Evolutionary conservation across 768 basidiomycete genomes (phyloP), one percentile per base, ranked within the genome.

Genomic region (Leccinum subgranulosum): DNA sequence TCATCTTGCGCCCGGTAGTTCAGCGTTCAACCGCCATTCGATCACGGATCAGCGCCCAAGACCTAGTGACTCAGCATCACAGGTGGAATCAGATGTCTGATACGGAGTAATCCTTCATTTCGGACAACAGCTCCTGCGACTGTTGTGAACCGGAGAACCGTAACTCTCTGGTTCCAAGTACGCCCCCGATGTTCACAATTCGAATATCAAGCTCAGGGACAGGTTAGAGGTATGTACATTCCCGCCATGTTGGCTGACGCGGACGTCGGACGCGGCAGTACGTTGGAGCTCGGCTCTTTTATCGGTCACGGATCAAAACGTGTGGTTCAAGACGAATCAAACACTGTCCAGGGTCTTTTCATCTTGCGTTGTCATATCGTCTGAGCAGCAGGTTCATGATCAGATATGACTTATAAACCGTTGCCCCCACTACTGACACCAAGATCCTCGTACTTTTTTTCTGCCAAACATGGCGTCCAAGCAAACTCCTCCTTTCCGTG

Each of bases 401-500:
- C 17, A 3, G 17, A 9, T 39, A 9, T 39, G 8, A 17, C n/a
- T 41, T 41, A 41, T 41, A 39, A 39, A 17, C 36, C 17, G 36
- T 39, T n/a, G 0, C 17, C 17, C 17, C 36, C 10, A 15, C 14
- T 10, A 19, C n/a, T 19, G 6, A 62, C n/a, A n/a, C n/a, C 23
- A 46, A 23, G n/a, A 41, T 41, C n/a, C 21, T 46, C 45, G 7
- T 25, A 21, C 45, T 7, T 29, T 19, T 5, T 6, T 39, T 28
- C 28, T 27, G 45, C 45, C 39, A 2, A 56, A 28, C 6, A 70
- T 70, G 66, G 19, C 51, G 0, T 23, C 55, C 10, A 70, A 64
- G 52, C 65, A 70, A 39, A 56, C 34, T 15, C 78, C 78, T 6
- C 79, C 78, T 28, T 78, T 78, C 68, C 73, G 77, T 27, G 77